Evolutionary conservation across 345 rosid genomes (phyloP), one percentile per base, ranked within the genome.

Genomic region (Salix brachista): DNA sequence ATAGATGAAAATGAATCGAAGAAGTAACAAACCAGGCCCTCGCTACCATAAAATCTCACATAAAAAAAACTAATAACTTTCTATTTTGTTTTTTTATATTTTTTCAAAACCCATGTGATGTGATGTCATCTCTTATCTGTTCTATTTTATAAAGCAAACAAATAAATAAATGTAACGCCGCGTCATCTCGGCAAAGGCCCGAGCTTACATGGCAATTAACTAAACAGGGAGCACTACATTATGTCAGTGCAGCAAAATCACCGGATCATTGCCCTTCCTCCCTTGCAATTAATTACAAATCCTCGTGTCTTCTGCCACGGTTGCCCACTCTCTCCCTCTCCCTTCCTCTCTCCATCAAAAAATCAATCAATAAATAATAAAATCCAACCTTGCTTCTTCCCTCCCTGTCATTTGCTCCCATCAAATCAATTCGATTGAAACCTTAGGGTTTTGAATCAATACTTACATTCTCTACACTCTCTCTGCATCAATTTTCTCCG

Each of bases 371-470:
- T 8, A 1, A 16, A 65, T 6, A 42, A 10, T 42, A 58, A 30
- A 65, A 65, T 65, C 68, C 41, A 5, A 2, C 41, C 42, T 3
- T 26, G 30, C 80, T 67, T 17, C 8, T 30, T 23, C 42, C 34
- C 8, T 36, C 17, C 34, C 56, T 41, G 32, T 28, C 25, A 26
- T 54, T 21, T 25, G 23, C 28, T 11, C 10, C 48, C 64, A 13
- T 34, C 32, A n/a, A 6, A 36, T 28, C 62, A 17, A 26, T 6
- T 76, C 25, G 70, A 74, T 79, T 65, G 74, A 50, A 34, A 65
- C 68, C 41, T 7, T 13, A 30, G 68, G 41, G 19, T 65, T 58
- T 58, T n/a, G 25, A 42, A 4, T 58, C 26, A 13, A n/a, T 58
- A n/a, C 62, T 11, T 23, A 23, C 28, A 58, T 58, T 14, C 19